Evolutionary conservation across 768 basidiomycete genomes (phyloP).

Genomic region (Pleurotus sapidus): DNA sequence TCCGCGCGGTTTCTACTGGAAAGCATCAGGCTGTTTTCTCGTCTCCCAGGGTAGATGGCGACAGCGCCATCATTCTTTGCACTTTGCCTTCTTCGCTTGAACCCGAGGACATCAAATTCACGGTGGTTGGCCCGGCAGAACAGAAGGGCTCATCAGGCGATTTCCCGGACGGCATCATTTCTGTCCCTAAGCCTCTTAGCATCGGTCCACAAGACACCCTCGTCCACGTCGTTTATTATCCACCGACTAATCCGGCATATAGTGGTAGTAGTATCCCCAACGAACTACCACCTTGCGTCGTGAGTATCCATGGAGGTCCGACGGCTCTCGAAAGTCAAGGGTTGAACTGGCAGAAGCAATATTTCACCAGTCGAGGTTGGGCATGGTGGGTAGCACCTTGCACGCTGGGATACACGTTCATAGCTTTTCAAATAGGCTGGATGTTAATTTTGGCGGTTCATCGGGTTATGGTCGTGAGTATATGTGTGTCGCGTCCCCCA

Average conservation of each 20-base stretch:
- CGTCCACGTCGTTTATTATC: conserved; percentile 63
- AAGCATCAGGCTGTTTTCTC: conserved; percentile 36
- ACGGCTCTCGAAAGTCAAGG: conserved; percentile 45
- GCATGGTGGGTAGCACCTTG: conserved; percentile 46
- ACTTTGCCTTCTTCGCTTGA: conserved; percentile 19
- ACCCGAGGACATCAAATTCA: conserved; percentile 15
- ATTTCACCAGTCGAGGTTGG: conserved; percentile 68
- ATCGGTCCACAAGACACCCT: conserved; percentile 33
- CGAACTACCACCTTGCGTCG: conserved; percentile 67
- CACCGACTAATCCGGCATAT: conserved; percentile 64
- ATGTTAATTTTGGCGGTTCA: conserved; percentile 78
- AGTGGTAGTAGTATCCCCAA: conserved; percentile 38
- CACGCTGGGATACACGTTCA: conserved; percentile 8
- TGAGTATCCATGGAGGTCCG: conserved; percentile 72
- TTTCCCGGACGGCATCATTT: conserved; percentile 35
- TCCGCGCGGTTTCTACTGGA: conserved; percentile 31
- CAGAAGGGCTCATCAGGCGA: background rate
- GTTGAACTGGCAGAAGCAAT: conserved; percentile 54
- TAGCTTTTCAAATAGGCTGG: conserved; percentile 40
- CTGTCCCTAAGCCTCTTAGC: conserved; percentile 45
- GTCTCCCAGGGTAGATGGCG: conserved; percentile 37
- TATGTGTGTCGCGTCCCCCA: conserved; percentile 20
- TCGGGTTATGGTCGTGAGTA: conserved; percentile 72
- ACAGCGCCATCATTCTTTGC: conserved; percentile 34
- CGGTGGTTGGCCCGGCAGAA: conserved; percentile 2